phyloP scores from a whole-genome alignment of 2,329 filamentous ascomycete species.

The Lachnellula suecica region DNA sequence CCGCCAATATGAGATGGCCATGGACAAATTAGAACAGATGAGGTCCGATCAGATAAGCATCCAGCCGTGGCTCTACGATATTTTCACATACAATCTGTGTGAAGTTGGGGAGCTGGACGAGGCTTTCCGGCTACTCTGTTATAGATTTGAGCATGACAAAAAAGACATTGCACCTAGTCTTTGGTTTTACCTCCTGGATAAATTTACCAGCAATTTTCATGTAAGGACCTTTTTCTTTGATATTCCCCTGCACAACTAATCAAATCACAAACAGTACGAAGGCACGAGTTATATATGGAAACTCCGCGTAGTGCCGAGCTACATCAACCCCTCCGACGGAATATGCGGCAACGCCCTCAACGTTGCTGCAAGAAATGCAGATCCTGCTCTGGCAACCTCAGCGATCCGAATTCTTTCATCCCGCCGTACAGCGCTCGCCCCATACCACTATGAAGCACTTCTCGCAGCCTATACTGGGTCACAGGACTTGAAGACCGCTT shows the following conservation, averaged over 20 bases:
- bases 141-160: conserved; percentile 47
- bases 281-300: conserved; percentile 73
- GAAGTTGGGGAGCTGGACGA: conserved; percentile 75
- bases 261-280: conserved; percentile 47
- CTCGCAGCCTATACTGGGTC: conserved; percentile 65
- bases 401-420: conserved; percentile 66
- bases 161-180: conserved; percentile 50
- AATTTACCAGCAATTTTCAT: conserved; percentile 64
- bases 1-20: conserved; percentile 77
- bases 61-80: conserved; percentile 73
- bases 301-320: conserved; percentile 55
- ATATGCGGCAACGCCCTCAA: conserved; percentile 68
- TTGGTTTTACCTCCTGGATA: conserved; percentile 73
- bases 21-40: conserved; percentile 69
- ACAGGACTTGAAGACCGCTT: conserved; percentile 62
- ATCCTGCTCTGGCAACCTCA: conserved; percentile 67
- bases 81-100: conserved; percentile 72
- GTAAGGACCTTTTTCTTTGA: conserved; percentile 41
- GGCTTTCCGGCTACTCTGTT: conserved; percentile 65
- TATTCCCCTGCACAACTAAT: neutral
- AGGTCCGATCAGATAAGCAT: conserved; percentile 52
- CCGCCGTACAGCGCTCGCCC: conserved; percentile 55
- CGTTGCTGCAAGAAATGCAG: conserved; percentile 67
- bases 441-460: conserved; percentile 78
- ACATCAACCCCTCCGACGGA: conserved; percentile 63